phyloP scores from a whole-genome alignment of 2,329 filamentous ascomycete genomes.

The Pseudogymnoascus destructans region DNA sequence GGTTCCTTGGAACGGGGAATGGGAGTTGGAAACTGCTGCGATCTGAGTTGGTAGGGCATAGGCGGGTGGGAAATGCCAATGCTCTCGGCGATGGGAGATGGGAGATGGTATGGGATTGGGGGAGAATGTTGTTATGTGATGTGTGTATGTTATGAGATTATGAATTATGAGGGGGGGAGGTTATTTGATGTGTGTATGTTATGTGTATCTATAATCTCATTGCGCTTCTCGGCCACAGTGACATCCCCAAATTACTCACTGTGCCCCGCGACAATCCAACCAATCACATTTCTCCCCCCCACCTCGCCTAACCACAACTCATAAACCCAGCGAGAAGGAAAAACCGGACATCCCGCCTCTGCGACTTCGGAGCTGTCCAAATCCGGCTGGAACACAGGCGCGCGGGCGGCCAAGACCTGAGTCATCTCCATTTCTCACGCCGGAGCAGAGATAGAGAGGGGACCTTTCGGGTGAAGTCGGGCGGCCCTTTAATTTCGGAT shows the following conservation, averaged over 20 bases:
- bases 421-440: constrained; percentile 1
- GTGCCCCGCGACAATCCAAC: not conserved
- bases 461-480: not conserved
- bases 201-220: not conserved
- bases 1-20: not conserved
- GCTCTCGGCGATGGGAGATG: not conserved
- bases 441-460: not conserved
- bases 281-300: not conserved
- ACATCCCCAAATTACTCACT: not conserved
- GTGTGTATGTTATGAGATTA: constrained; percentile 1
- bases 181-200: not conserved
- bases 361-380: not conserved
- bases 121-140: not conserved
- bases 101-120: not conserved
- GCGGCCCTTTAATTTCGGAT: not conserved
- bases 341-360: not conserved
- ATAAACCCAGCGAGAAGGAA: not conserved
- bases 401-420: not conserved
- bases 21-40: not conserved
- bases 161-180: not conserved
- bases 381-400: no score
- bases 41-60: not conserved
- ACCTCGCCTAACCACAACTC: not conserved
- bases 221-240: not conserved
- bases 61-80: not conserved